Conservation (phyloP, 2,329 filamentous ascomycete species). For the Penicillium frequentans region DNA sequence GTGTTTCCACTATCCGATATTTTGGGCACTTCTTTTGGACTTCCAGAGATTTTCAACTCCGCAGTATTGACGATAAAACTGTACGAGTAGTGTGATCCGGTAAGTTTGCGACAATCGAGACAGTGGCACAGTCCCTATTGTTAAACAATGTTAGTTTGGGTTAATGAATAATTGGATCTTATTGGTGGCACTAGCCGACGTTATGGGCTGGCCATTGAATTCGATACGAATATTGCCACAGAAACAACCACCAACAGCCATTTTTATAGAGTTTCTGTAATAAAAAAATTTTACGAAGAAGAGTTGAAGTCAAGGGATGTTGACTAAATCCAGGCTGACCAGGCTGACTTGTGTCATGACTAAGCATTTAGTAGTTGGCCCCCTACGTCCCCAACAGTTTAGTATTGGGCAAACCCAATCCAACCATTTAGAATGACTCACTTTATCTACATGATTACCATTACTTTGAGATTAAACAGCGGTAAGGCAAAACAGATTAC, state of each 20-base stretch:
- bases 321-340: too few species aligned
- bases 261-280: conserved; percentile 9
- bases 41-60: conserved; percentile 33
- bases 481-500: too few species aligned
- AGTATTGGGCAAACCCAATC: too few species aligned
- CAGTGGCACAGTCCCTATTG: conserved; percentile 39
- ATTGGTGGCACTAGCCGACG: conserved; percentile 23
- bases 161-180: neutral
- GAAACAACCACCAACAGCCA: conserved; percentile 36
- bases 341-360: too few species aligned
- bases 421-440: too few species aligned
- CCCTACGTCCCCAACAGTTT: too few species aligned
- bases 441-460: too few species aligned
- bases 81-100: conserved; percentile 30
- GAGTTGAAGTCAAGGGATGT: too few species aligned
- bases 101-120: conserved; percentile 41
- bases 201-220: conserved; percentile 31
- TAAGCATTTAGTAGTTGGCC: too few species aligned
- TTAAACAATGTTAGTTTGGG: neutral
- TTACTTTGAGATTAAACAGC: too few species aligned
- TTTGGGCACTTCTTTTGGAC: conserved; percentile 35
- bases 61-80: conserved; percentile 31
- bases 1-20: conserved; percentile 36
- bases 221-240: conserved; percentile 38
- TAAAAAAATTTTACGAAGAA: too few species aligned